These are phyloP conservation scores for Candida taoyuanica DNA, from an alignment of 805 yeast genomes.

Conservation along the genomic window DNA sequence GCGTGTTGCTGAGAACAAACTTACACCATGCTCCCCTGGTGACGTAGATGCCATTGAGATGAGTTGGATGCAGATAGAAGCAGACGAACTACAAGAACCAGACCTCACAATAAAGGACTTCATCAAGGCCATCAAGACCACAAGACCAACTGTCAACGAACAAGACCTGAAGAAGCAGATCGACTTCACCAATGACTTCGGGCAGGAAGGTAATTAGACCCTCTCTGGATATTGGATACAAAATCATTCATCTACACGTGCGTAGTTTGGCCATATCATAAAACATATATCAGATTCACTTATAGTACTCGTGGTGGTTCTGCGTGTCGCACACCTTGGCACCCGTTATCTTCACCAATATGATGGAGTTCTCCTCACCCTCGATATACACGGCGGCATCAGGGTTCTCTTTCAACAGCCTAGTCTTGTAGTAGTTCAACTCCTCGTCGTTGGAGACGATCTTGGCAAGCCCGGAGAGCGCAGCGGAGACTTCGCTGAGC, in stretches of 20 bases:
- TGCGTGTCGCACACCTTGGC: conserved; percentile 80
- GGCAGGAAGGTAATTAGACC: conserved; percentile 85
- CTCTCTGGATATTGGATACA: not conserved
- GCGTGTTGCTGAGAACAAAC: conserved; percentile 44
- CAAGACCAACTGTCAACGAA: conserved; percentile 92
- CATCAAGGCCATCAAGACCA: conserved; percentile 82
- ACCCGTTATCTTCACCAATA: conserved; percentile 57
- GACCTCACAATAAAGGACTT: conserved; percentile 87
- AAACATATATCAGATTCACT: conserved; percentile 12
- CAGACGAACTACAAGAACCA: conserved; percentile 89
- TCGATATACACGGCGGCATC: conserved; percentile 66
- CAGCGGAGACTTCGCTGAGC: conserved; percentile 74
- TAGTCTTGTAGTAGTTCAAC: conserved; percentile 54
- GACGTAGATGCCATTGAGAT: conserved; percentile 78
- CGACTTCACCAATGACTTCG: conserved; percentile 90
- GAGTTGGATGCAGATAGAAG: conserved; percentile 89
- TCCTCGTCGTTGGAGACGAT: conserved; percentile 47
- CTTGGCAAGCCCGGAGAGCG: conserved; percentile 67
- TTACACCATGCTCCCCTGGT: conserved; percentile 98
- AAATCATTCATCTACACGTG: too few species aligned
- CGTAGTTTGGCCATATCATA: not conserved
- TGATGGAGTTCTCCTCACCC: conserved; percentile 58
- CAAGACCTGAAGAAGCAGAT: conserved; percentile 77
- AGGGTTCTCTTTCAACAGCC: conserved; percentile 59
- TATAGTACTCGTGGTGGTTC: conserved; percentile 42